Percentiles rank a stretch among this genome's conserved stretches.
These are phyloP conservation scores for Geranomyces variabilis DNA, from an alignment of 192 early-diverging fungal genomes.

Conservation along the genomic window DNA sequence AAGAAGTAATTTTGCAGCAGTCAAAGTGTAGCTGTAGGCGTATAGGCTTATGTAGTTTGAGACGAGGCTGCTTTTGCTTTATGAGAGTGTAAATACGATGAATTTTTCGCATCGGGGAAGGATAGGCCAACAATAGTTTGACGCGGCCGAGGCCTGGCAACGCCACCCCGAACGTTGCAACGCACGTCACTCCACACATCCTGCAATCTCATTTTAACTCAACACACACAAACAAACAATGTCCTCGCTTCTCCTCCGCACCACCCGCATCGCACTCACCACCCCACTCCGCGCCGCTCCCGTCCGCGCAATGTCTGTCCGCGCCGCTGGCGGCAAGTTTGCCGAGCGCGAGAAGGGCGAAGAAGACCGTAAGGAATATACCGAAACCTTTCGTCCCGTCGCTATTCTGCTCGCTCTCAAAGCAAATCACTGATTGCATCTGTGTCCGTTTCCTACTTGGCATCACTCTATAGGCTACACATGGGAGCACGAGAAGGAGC, in stretches of 20 bases:
- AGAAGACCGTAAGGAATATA: slow-evolving; percentile 25
- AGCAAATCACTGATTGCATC: neutral
- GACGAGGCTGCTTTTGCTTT: no score
- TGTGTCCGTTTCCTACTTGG: neutral
- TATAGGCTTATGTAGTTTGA: no score
- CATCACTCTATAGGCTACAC: neutral
- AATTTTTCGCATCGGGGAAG: no score
- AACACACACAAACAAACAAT: slow-evolving; percentile 4
- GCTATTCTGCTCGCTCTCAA: neutral
- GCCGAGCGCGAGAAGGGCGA: slow-evolving; percentile 24
- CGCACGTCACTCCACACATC: no score
- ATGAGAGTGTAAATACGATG: no score
- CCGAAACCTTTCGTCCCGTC: no score
- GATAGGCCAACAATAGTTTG: no score
- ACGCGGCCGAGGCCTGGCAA: no score
- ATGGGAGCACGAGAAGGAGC: slow-evolving; percentile 31
- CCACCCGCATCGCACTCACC: neutral
- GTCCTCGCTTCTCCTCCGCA: neutral
- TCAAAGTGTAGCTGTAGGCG: no score
- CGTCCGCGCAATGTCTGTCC: slow-evolving; percentile 25
- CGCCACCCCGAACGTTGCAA: no score
- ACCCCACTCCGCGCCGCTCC: neutral
- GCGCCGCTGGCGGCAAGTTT: slow-evolving; percentile 25
- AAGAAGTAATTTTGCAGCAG: no score
- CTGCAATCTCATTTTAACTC: neutral